A percentile compares a stretch with the other conserved stretches of the same genome.
Evolutionary conservation across 1,284 basidiomycete genomes (phyloP).

Genomic region (Cystobasidium sp.): DNA sequence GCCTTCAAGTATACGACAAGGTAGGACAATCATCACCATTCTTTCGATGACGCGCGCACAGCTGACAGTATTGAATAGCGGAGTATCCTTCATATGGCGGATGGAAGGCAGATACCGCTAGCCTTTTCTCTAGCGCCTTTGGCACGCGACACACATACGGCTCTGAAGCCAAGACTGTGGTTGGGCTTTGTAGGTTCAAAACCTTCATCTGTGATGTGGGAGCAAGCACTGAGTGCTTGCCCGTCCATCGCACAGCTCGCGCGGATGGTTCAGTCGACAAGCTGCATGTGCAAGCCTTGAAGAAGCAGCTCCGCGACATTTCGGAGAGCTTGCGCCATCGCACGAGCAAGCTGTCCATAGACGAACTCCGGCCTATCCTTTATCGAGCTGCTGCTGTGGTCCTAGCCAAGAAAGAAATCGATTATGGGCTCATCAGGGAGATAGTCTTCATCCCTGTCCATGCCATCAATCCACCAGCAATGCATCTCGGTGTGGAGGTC

Average conservation of each 20-base stretch:
- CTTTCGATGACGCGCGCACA: not conserved
- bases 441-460: slow-evolving; percentile 87
- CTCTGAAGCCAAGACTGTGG: slow-evolving; percentile 41
- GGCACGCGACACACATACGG: slow-evolving; percentile 42
- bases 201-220: slow-evolving; percentile 56
- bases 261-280: slow-evolving; percentile 46
- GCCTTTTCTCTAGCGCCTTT: slow-evolving; percentile 50
- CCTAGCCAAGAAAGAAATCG: slow-evolving; percentile 67
- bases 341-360: slow-evolving; percentile 70
- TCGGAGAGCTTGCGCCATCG: slow-evolving; percentile 72
- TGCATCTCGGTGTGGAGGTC: slow-evolving; percentile 85
- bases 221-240: not conserved
- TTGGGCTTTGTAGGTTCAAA: slow-evolving; percentile 23
- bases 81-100: slow-evolving; percentile 54
- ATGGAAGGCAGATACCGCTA: slow-evolving; percentile 55
- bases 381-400: slow-evolving; percentile 84
- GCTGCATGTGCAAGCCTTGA: slow-evolving; percentile 69
- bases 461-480: slow-evolving; percentile 82
- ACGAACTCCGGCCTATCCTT: slow-evolving; percentile 81
- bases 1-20: slow-evolving; percentile 46
- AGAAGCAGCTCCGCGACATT: slow-evolving; percentile 70
- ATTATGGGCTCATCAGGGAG: slow-evolving; percentile 84
- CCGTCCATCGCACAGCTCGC: slow-evolving; percentile 39
- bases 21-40: slow-evolving; percentile 37
- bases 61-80: slow-evolving; percentile 45